Evolutionary conservation across 2,329 filamentous ascomycete species (phyloP).

Genomic region (Botrytis cinerea): DNA sequence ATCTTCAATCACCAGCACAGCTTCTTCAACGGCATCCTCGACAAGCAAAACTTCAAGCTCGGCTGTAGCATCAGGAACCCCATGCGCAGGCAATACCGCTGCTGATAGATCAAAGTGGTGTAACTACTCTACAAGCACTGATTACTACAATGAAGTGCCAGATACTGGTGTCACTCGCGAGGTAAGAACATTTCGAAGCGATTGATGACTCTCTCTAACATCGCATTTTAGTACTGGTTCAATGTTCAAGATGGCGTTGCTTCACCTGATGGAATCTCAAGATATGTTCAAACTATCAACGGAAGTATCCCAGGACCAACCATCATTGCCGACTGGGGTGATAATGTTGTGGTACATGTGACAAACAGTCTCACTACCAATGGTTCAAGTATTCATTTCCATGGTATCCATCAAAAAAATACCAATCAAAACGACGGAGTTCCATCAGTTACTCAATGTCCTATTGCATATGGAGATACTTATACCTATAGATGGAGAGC

Average conservation of each 20-base stretch:
- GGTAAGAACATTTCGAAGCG: not conserved
- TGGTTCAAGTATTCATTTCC: conserved; percentile 47
- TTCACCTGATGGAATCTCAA: conserved; percentile 37
- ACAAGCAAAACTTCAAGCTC: conserved; percentile 13
- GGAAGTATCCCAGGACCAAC: conserved; percentile 40
- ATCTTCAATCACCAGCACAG: not conserved
- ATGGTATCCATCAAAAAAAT: conserved; percentile 49
- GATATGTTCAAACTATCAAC: conserved; percentile 38
- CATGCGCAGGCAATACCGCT: conserved; percentile 24
- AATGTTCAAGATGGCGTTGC: conserved; percentile 27
- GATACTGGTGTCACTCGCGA: conserved; percentile 51
- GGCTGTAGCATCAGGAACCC: not conserved
- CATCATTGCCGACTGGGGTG: conserved; percentile 42
- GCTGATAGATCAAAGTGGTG: conserved; percentile 44
- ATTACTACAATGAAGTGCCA: conserved; percentile 43
- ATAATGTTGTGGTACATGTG: conserved; percentile 44
- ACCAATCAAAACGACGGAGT: conserved; percentile 47
- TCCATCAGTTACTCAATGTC: conserved; percentile 59
- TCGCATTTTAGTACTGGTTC: conserved; percentile 26
- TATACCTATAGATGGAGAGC: conserved; percentile 32
- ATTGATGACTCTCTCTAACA: conserved; percentile 30
- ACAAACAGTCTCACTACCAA: conserved; percentile 44
- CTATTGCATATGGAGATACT: conserved; percentile 49
- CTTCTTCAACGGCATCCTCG: not conserved
- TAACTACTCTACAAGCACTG: conserved; percentile 49